A percentile compares a stretch with the other conserved stretches of the same genome.
phyloP scores from a whole-genome alignment of 495 filamentous ascomycete species.

The Aspergillus haitiensis region DNA sequence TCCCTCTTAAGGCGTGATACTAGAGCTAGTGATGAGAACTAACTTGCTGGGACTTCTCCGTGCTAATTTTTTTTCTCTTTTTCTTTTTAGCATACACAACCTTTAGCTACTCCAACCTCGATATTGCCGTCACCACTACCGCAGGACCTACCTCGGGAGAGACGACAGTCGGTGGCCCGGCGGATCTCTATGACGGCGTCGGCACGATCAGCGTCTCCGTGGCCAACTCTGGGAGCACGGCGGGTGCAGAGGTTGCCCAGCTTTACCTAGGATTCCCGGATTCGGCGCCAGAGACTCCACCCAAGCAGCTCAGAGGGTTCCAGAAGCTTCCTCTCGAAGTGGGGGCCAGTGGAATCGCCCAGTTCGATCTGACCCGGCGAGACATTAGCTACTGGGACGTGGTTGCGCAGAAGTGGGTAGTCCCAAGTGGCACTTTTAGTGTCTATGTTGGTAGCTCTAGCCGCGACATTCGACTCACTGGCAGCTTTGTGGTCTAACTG shows the following conservation, averaged over 20 bases:
- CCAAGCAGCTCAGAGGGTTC: conserved; percentile 64
- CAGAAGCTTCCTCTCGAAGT: conserved; percentile 64
- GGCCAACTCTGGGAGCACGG: conserved; percentile 53
- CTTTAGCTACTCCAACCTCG: conserved; percentile 52
- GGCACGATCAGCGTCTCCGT: conserved; percentile 54
- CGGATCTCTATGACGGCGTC: conserved; percentile 58
- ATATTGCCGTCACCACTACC: conserved; percentile 31
- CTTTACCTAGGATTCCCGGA: conserved; percentile 61
- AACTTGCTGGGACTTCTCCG: not conserved
- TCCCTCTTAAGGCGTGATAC: not conserved
- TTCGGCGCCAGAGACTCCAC: conserved; percentile 20
- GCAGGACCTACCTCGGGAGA: conserved; percentile 28
- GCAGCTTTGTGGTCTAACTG: conserved; percentile 1
- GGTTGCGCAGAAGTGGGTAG: conserved; percentile 69
- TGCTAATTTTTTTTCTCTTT: not conserved
- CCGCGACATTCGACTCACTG: conserved; percentile 23
- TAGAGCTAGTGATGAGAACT: not conserved
- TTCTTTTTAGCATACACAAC: conserved; percentile 54
- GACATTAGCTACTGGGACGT: conserved; percentile 79
- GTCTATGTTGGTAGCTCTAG: conserved; percentile 30
- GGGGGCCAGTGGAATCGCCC: conserved; percentile 56
- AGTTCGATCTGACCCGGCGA: conserved; percentile 64
- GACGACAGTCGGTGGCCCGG: conserved; percentile 54
- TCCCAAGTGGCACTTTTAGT: conserved; percentile 43
- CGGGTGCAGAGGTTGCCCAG: conserved; percentile 60